Conservation (phyloP, 1,284 basidiomycete genomes). For the Pisolithus thermaeus region DNA sequence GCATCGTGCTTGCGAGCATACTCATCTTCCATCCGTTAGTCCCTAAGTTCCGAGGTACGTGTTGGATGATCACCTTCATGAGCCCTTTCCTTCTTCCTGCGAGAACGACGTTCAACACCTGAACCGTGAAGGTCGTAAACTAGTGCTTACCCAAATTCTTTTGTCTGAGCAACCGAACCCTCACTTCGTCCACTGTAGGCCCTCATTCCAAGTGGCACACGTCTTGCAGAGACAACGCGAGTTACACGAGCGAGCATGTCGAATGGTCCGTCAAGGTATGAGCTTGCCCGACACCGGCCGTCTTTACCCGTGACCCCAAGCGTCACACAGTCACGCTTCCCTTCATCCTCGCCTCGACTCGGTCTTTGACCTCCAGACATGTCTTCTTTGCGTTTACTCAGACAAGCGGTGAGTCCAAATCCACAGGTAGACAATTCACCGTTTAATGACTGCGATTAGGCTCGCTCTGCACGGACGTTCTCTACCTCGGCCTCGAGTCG, state of each 20-base stretch:
- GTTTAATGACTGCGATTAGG: conserved; percentile 15
- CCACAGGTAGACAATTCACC: background rate
- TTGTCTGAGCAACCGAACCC: conserved; percentile 52
- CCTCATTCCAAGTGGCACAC: conserved; percentile 22
- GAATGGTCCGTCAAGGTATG: background rate
- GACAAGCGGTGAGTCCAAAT: conserved; percentile 7
- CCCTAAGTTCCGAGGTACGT: background rate
- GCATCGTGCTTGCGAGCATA: conserved; percentile 53
- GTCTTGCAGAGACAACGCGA: conserved; percentile 28
- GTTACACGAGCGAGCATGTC: conserved; percentile 46
- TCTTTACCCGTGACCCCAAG: background rate
- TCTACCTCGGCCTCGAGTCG: conserved; percentile 20
- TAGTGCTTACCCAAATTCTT: conserved; percentile 45
- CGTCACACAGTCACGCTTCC: conserved; percentile 20
- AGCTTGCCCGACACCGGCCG: background rate
- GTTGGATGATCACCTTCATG: conserved; percentile 48
- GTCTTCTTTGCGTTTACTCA: conserved; percentile 25
- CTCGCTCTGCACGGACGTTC: conserved; percentile 21
- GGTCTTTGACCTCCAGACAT: conserved; percentile 17
- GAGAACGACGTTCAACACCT: background rate
- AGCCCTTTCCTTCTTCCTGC: conserved; percentile 17
- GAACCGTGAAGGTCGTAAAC: background rate
- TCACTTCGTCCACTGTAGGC: conserved; percentile 41
- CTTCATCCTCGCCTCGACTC: conserved; percentile 12
- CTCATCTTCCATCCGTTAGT: conserved; percentile 39